Percentiles rank a stretch among this genome's conserved stretches.
phyloP scores from a whole-genome alignment of 495 filamentous ascomycete species.

The Podospora tetraspora region DNA sequence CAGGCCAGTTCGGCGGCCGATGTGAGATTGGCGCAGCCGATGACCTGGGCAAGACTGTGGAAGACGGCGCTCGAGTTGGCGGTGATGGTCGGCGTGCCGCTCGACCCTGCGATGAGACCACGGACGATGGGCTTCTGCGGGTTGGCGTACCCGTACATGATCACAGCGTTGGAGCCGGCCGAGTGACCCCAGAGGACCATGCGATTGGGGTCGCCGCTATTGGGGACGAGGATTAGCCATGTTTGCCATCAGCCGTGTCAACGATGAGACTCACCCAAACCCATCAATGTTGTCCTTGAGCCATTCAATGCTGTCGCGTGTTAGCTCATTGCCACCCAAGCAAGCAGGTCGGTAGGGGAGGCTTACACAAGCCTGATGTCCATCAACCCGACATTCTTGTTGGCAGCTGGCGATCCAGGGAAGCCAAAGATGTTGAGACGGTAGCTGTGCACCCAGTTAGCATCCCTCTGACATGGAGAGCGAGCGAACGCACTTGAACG shows the following conservation, averaged over 20 bases:
- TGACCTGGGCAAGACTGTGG: constrained; percentile 28
- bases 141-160: constrained; percentile 44
- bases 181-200: constrained; percentile 47
- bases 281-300: constrained; percentile 47
- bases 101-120: constrained; percentile 48
- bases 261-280: constrained; percentile 44
- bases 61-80: constrained; percentile 2
- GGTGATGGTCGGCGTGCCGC: constrained; percentile 37
- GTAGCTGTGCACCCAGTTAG: constrained; percentile 10
- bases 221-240: constrained; percentile 17
- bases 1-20: constrained; percentile 39
- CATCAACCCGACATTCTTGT: constrained; percentile 46
- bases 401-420: constrained; percentile 24
- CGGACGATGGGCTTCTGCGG: constrained; percentile 36
- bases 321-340: not conserved
- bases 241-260: not conserved
- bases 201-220: constrained; percentile 32
- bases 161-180: constrained; percentile 42
- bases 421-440: constrained; percentile 37
- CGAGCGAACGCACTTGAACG: constrained; percentile 17
- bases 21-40: constrained; percentile 41
- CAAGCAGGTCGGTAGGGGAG: not conserved
- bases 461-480: not conserved
- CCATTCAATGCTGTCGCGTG: constrained; percentile 37
- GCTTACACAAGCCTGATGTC: constrained; percentile 44